Evolutionary conservation across 208 protist species (phyloP).

Genomic region (Wallacemonas collosoma): DNA sequence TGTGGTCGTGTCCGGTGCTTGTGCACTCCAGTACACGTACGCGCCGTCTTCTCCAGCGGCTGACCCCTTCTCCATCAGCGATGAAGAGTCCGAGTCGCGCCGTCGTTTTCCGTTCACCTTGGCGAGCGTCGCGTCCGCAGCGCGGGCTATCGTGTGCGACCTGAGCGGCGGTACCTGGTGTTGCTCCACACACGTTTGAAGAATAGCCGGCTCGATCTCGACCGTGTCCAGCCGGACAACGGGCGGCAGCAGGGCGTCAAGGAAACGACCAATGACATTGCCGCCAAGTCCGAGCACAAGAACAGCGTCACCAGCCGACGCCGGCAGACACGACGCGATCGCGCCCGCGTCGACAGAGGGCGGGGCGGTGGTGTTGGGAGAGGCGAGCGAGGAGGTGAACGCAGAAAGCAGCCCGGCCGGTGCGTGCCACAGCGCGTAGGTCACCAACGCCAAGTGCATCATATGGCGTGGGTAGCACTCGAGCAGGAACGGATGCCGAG

Average conservation of each 20-base stretch:
- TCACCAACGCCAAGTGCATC: conserved; percentile 69
- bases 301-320: conserved; percentile 33
- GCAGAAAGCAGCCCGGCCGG: not conserved
- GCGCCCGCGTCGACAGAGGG: not conserved
- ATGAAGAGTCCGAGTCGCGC: no score
- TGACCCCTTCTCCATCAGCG: not conserved
- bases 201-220: conserved; percentile 75
- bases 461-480: conserved; percentile 84
- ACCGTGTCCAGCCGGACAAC: conserved; percentile 67
- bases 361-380: not conserved
- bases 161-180: conserved; percentile 42
- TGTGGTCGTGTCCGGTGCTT: not conserved
- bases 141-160: not conserved
- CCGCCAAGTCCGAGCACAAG: conserved; percentile 78
- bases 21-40: not conserved
- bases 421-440: conserved; percentile 50
- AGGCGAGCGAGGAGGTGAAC: not conserved
- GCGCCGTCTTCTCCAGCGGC: not conserved
- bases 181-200: conserved; percentile 50
- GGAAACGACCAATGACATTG: conserved; percentile 78
- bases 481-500: conserved; percentile 31
- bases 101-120: not conserved
- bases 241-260: conserved; percentile 50
- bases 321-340: conserved; percentile 22
- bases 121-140: not conserved